A percentile compares a stretch with the other conserved stretches of the same genome.
These are phyloP conservation scores for Plantago major DNA, from an alignment of 257 asterid species.

Conservation along the genomic window DNA sequence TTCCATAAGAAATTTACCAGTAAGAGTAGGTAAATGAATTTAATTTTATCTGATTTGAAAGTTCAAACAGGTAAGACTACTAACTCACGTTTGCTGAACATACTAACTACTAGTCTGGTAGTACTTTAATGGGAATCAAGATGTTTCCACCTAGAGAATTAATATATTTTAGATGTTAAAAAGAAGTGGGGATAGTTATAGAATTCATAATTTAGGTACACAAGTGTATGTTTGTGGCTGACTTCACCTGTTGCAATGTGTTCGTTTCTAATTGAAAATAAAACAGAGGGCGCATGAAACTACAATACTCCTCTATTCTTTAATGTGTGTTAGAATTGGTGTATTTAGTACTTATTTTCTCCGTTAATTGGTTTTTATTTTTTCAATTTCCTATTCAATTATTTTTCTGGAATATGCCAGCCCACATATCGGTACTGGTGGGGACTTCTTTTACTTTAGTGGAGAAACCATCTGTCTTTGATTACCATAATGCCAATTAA, in stretches of 20 bases:
- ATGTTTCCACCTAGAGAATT: not conserved
- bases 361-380: not conserved
- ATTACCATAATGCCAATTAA: slow-evolving; percentile 1
- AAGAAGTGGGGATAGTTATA: not conserved
- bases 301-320: not conserved
- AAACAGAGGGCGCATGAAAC: not conserved
- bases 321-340: not conserved
- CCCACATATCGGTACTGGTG: slow-evolving; percentile 19
- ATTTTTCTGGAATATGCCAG: slow-evolving; percentile 19
- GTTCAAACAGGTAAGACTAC: not conserved
- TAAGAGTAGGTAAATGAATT: not conserved
- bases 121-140: not conserved
- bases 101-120: not conserved
- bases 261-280: not conserved
- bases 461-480: slow-evolving; percentile 12
- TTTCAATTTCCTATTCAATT: slow-evolving; percentile 3
- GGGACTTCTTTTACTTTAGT: slow-evolving; percentile 16
- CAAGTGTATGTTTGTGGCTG: slow-evolving; percentile 22
- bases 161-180: too few relatives aligned
- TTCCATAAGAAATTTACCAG: not conserved
- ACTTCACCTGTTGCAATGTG: not conserved
- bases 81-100: not conserved
- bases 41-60: too few relatives aligned
- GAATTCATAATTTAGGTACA: slow-evolving; percentile 17
- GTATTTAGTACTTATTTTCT: not conserved